Evolutionary conservation across 805 yeast genomes (phyloP).

Genomic region (Candida broadrunensis): DNA sequence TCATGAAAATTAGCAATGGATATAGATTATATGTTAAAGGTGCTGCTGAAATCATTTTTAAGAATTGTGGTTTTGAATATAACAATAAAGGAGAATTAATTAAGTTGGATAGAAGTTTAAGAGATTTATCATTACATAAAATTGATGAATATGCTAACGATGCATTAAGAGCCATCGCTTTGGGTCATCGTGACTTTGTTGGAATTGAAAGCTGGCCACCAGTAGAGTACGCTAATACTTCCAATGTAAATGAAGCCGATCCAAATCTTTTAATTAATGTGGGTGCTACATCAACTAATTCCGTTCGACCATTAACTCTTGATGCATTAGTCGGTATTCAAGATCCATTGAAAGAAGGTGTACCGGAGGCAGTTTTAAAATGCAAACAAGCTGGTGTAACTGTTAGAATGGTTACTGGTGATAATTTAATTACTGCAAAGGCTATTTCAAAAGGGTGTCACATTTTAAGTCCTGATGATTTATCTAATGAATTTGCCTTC

Average conservation of each 20-base stretch:
- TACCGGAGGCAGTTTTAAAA: conserved; percentile 79
- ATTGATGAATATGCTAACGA: conserved; percentile 60
- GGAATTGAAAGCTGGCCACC: conserved; percentile 66
- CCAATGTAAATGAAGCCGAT: conserved; percentile 16
- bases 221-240: conserved; percentile 28
- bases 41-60: conserved; percentile 85
- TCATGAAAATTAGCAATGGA: conserved; percentile 48
- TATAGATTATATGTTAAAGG: conserved; percentile 80
- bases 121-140: conserved; percentile 29
- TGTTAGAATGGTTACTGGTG: conserved; percentile 98
- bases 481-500: conserved; percentile 52
- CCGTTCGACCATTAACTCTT: conserved; percentile 38
- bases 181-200: conserved; percentile 73
- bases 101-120: conserved; percentile 25
- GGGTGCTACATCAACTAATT: conserved; percentile 18
- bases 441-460: conserved; percentile 89
- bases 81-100: conserved; percentile 23
- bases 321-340: conserved; percentile 88
- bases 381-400: conserved; percentile 91
- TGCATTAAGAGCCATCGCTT: conserved; percentile 86
- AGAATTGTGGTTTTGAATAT: conserved; percentile 47
- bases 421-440: conserved; percentile 84
- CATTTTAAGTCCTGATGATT: conserved; percentile 55
- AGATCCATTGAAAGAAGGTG: conserved; percentile 92
- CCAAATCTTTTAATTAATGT: conserved; percentile 27